phyloP scores from a whole-genome alignment of 441 rosid species.

The Gossypium gossypioides region DNA sequence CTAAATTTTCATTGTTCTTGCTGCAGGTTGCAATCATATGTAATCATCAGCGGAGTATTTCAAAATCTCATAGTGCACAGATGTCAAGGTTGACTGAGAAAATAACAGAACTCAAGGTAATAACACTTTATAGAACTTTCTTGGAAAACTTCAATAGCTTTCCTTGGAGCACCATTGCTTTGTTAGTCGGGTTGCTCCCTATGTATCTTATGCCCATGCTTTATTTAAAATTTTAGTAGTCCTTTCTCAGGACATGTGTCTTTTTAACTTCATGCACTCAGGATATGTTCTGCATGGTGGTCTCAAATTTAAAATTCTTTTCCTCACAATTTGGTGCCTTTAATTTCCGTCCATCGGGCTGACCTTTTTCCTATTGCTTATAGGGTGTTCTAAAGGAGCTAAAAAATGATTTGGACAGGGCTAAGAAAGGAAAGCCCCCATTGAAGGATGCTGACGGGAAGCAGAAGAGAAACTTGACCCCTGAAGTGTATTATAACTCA shows the following conservation, averaged over 20 bases:
- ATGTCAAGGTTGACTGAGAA: constrained; percentile 74
- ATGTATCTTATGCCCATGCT: background rate
- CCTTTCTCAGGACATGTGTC: background rate
- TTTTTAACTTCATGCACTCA: background rate
- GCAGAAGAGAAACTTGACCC: constrained; percentile 72
- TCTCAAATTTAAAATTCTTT: background rate
- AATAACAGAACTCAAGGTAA: constrained; percentile 77
- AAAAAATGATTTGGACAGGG: constrained; percentile 68
- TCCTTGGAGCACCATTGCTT: too few relatives aligned
- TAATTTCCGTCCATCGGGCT: constrained; percentile 9
- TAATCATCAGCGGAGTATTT: constrained; percentile 93
- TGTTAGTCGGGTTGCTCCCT: background rate
- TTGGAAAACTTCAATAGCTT: background rate
- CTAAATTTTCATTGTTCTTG: constrained; percentile 15
- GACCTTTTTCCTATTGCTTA: constrained; percentile 18
- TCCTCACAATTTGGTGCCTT: background rate
- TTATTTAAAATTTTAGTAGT: background rate
- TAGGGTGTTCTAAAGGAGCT: constrained; percentile 65
- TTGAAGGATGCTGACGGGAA: constrained; percentile 77
- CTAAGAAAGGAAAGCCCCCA: constrained; percentile 90
- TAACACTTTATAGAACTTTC: background rate
- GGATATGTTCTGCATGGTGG: background rate
- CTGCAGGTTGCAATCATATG: constrained; percentile 95
- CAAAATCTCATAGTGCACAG: constrained; percentile 85
- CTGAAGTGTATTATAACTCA: constrained; percentile 61